Conservation (phyloP, 1,139 yeast genomes). For the Hansenula sp. region DNA sequence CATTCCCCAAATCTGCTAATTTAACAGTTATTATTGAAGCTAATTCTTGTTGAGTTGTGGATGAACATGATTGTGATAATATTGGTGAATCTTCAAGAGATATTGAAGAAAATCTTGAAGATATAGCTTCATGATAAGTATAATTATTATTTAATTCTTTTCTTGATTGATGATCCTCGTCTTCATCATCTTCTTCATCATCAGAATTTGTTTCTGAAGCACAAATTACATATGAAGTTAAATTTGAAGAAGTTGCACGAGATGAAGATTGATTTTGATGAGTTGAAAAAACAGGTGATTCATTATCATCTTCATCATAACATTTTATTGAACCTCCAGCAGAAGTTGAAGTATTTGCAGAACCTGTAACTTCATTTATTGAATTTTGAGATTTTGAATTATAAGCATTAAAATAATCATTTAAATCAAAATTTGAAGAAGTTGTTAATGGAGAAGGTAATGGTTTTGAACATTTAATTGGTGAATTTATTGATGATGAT, state of each 20-base stretch:
- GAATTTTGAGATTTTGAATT: slow-evolving; percentile 4
- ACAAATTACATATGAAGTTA: slow-evolving; percentile 7
- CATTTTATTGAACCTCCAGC: slow-evolving; percentile 2
- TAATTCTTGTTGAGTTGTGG: slow-evolving; percentile 6
- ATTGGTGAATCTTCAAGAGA: slow-evolving; percentile 4
- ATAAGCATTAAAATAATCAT: slow-evolving; percentile 7
- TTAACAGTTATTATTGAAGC: slow-evolving; percentile 44
- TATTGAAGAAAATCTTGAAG: slow-evolving; percentile 10
- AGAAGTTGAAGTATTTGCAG: not conserved
- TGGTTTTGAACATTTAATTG: slow-evolving; percentile 31
- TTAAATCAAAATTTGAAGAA: slow-evolving; percentile 6
- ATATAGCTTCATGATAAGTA: slow-evolving; percentile 2
- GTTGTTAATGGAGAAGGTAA: slow-evolving; percentile 32
- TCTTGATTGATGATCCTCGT: slow-evolving; percentile 10
- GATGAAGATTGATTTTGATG: slow-evolving; percentile 1
- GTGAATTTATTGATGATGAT: slow-evolving; percentile 4
- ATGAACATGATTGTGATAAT: not conserved
- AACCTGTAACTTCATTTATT: not conserved
- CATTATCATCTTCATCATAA: not conserved
- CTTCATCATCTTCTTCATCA: slow-evolving; percentile 17
- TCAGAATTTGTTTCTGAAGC: slow-evolving; percentile 19
- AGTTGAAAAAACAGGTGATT: slow-evolving; percentile 10
- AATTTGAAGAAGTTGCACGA: slow-evolving; percentile 5
- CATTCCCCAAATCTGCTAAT: slow-evolving; percentile 84
- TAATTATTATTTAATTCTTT: slow-evolving; percentile 1